These are phyloP conservation scores for Albophoma yamanashiensis DNA, from an alignment of 2,329 filamentous ascomycete species.

Conservation along the genomic window DNA sequence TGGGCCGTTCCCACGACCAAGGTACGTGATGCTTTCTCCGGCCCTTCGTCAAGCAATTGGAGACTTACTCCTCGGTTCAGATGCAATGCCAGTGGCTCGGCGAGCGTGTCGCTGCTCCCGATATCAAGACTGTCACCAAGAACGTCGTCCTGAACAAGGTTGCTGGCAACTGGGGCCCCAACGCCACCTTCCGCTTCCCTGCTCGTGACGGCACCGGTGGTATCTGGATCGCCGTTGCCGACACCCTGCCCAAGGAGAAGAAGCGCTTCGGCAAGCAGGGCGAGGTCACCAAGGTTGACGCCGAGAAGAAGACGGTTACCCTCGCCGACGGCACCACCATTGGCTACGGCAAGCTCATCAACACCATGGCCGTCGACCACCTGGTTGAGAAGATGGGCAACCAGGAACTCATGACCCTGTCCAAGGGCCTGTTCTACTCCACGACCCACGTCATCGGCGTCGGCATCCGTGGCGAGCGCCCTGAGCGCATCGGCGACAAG, in stretches of 20 bases:
- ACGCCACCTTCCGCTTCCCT: conserved; percentile 97
- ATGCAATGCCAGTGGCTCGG: conserved; percentile 99
- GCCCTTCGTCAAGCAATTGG: neutral
- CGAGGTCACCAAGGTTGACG: conserved; percentile 77
- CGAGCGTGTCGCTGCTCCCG: conserved; percentile 93
- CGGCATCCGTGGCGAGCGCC: conserved; percentile 81
- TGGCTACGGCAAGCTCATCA: conserved; percentile 85
- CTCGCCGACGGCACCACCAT: conserved; percentile 79
- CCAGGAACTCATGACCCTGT: conserved; percentile 68
- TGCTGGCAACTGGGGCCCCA: conserved; percentile 95
- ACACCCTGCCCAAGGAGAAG: conserved; percentile 87
- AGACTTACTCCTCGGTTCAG: conserved; percentile 30
- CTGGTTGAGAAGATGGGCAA: conserved; percentile 82
- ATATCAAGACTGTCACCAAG: conserved; percentile 85
- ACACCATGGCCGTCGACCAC: conserved; percentile 90
- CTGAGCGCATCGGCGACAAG: conserved; percentile 96
- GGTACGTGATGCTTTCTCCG: conserved; percentile 38
- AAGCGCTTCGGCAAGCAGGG: conserved; percentile 80
- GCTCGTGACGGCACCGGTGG: conserved; percentile 90
- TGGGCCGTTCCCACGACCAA: conserved; percentile 98
- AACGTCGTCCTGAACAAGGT: conserved; percentile 96
- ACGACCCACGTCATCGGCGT: conserved; percentile 96
- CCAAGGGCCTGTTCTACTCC: conserved; percentile 92
- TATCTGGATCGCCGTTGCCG: conserved; percentile 96
- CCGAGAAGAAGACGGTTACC: conserved; percentile 70